phyloP scores from a whole-genome alignment of 208 protist species.

The Leishmania martiniquensis region DNA sequence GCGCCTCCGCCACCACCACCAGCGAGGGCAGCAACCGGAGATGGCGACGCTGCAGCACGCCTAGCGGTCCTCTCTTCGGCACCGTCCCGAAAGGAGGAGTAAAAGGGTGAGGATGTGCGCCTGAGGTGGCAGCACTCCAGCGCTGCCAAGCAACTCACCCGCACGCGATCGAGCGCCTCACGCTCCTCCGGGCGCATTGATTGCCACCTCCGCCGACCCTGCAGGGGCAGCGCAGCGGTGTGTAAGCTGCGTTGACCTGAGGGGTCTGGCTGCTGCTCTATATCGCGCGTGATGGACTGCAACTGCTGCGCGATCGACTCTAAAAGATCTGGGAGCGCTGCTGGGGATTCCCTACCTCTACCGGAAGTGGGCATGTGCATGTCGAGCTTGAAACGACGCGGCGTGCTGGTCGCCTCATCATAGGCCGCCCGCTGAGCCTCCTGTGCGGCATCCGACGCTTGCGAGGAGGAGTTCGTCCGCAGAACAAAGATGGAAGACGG shows the following conservation, averaged over 20 bases:
- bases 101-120: neutral
- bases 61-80: neutral
- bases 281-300: neutral
- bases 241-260: too few species aligned
- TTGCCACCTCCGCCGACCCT: neutral
- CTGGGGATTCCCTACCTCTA: neutral
- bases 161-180: constrained; percentile 14
- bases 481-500: neutral
- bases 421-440: neutral
- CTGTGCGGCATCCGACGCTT: neutral
- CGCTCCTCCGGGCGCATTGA: constrained; percentile 5
- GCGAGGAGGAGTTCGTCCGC: neutral
- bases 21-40: neutral
- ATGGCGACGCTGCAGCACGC: neutral
- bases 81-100: neutral
- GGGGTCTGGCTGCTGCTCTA: neutral
- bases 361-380: too few species aligned
- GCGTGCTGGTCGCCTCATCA: neutral
- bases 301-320: constrained; percentile 8
- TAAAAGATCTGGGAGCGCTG: neutral
- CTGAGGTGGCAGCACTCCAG: constrained; percentile 7
- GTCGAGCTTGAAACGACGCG: neutral
- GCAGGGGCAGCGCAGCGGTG: neutral
- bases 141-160: constrained; percentile 15
- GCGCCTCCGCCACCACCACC: neutral